Percentiles rank a stretch among this genome's conserved stretches.
Conservation (phyloP, 2,329 filamentous ascomycete species). For the Sarocladiaceae sp. region DNA sequence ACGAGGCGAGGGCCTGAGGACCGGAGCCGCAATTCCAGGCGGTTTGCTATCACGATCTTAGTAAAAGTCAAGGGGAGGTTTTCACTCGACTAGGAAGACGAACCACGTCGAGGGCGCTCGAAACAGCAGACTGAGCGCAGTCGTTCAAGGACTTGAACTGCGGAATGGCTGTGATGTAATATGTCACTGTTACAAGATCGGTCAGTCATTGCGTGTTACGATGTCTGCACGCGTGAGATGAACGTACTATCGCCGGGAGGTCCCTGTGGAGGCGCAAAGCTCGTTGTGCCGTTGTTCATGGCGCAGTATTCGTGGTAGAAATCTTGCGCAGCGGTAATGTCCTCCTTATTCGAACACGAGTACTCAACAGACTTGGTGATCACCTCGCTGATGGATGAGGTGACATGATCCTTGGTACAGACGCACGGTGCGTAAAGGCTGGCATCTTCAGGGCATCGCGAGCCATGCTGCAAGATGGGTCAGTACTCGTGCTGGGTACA, state of each 20-base stretch:
- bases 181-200: constrained; percentile 34
- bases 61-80: constrained; percentile 10
- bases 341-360: constrained; percentile 39
- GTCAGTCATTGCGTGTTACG: neutral
- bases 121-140: constrained; percentile 39
- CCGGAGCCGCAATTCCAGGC: constrained; percentile 36
- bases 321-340: constrained; percentile 39
- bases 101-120: constrained; percentile 34
- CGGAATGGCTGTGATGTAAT: constrained; percentile 46
- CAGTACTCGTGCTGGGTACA: no score
- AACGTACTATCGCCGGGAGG: constrained; percentile 46
- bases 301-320: constrained; percentile 48
- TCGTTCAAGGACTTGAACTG: constrained; percentile 36
- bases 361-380: constrained; percentile 37
- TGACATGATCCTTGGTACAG: constrained; percentile 45
- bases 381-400: constrained; percentile 31
- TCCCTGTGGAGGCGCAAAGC: constrained; percentile 37
- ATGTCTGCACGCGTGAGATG: neutral
- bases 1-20: constrained; percentile 44
- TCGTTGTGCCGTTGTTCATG: constrained; percentile 41
- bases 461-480: constrained; percentile 22
- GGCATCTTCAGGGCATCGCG: constrained; percentile 31
- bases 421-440: constrained; percentile 43
- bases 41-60: constrained; percentile 20
- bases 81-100: no score